Evolutionary conservation across 208 protist species (phyloP).

Genomic region (Herpetomonas tarakana): DNA sequence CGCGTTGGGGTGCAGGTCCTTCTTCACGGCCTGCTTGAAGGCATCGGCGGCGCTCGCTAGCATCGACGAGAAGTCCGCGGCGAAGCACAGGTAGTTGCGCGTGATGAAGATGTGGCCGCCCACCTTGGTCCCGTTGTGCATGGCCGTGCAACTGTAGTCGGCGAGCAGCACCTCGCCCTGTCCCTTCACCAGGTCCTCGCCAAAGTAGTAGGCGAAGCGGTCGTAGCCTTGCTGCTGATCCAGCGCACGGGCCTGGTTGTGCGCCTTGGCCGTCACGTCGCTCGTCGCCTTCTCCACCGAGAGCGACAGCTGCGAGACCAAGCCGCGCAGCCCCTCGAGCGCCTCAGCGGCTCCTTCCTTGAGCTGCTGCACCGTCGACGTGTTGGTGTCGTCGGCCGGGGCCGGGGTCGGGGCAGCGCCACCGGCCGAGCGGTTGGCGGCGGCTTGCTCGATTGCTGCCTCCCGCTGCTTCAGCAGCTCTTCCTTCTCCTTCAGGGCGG

Average conservation of each 20-base stretch:
- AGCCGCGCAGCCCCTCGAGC: slow-evolving; percentile 16
- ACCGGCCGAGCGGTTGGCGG: neutral
- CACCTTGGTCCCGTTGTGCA: slow-evolving; percentile 41
- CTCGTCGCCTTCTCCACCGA: slow-evolving; percentile 45
- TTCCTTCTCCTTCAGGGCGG: slow-evolving; percentile 20
- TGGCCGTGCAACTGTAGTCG: slow-evolving; percentile 61
- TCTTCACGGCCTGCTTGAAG: slow-evolving; percentile 22
- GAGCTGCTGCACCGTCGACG: slow-evolving; percentile 13
- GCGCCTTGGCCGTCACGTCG: slow-evolving; percentile 43
- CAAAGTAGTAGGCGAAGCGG: slow-evolving; percentile 57
- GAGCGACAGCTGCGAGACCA: slow-evolving; percentile 34
- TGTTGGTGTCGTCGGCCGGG: slow-evolving; percentile 13
- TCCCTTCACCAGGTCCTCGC: slow-evolving; percentile 25
- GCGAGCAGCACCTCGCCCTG: slow-evolving; percentile 62
- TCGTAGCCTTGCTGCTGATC: slow-evolving; percentile 53
- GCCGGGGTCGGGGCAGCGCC: neutral
- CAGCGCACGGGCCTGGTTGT: slow-evolving; percentile 54
- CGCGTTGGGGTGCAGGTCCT: slow-evolving; percentile 7
- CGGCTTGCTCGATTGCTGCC: slow-evolving; percentile 7
- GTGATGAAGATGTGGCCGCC: slow-evolving; percentile 64
- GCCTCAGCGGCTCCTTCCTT: slow-evolving; percentile 17
- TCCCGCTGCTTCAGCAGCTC: slow-evolving; percentile 31
- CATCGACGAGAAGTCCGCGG: slow-evolving; percentile 25
- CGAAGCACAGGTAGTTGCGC: slow-evolving; percentile 65
- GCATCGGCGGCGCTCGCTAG: slow-evolving; percentile 30